Evolutionary conservation across 768 basidiomycete species (phyloP), one percentile per base, ranked within the genome.

Genomic region (Boletus tomentosulus): DNA sequence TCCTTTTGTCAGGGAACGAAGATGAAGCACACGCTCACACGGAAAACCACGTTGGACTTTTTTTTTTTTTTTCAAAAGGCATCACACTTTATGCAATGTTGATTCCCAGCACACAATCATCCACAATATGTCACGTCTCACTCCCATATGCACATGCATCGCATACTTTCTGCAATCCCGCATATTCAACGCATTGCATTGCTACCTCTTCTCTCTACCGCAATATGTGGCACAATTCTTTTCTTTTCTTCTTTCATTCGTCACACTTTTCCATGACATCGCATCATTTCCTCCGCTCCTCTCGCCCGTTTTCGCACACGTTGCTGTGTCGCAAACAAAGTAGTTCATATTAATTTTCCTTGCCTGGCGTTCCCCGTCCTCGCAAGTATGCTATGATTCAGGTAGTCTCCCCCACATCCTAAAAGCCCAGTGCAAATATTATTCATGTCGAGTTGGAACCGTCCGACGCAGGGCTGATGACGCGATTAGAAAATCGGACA

Each of bases 1-100:
- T 15, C 71, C 53, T 62, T 73, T 58, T 70, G 74, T 54, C 57
- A 71, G 57, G 62, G 58, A 69, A 6, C 62, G 66, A 45, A 66
- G 69, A 56, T 72, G 34, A 70, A 34, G 16, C 24, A 31, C 33
- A 30, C 1, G 5, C 33, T 13, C 33, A 5, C 38, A 43, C 16
- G 43, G 38, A 47, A 51, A 30, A 43, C n/a, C 11, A 35, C 27
- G 6, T 34, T 37, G 53, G 31, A 54, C 47, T 25, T n/a, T 56
- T 57, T 55, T 57, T 38, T 54, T 12, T n/a, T 56, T 62, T 53
- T 37, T 55, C 12, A 39, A 62, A 67, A 67, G 44, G 56, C 57
- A 63, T 57, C 43, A 55, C 31, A 46, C 54, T 48, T 41, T 48
- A 52, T 54, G 43, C 54, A 50, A 57, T 10, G 41, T 54, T 53